Base-by-base conservation (phyloP, 352 stramenopile genomes). In the Phytopythium montanum region DNA sequence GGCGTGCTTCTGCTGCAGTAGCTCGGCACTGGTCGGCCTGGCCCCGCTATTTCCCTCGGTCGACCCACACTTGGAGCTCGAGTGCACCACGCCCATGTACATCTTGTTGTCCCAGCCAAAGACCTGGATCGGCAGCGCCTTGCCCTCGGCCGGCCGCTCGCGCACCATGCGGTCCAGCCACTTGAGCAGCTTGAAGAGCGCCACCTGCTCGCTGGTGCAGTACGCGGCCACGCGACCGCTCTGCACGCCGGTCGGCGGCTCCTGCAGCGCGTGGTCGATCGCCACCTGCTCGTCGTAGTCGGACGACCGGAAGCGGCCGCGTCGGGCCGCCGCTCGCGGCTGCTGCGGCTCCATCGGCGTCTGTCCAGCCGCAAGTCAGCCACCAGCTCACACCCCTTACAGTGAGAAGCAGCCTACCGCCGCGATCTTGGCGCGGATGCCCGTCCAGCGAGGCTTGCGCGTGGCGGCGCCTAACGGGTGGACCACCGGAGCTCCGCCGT, bases 21-120 rank as follows among this genome's bases (percentile, higher is more conserved):
- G 63, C 19, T 57, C 54, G 6, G 28, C 25, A 19, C 16, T 39
- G 46, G 61, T 19, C 48, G n/a, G n/a, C 57, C 61, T 63, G 28
- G 28, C 48, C 28, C 7, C 12, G 38, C 42, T 25, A 7, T 56
- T 46, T 16, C 38, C n/a, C 1, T 1, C n/a, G 6, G 41, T 42
- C 6, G 36, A 6, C 10, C 16, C 26, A 36, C 14, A 48, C 36
- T 64, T 56, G 41, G 50, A 72, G 48, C 63, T 76, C 44, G 75
- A 79, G 63, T 92, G 80, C 28, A 89, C 54, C n/a, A 88, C 81
- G 38, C 82, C 79, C 67, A 87, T 72, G 69, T 87, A 84, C 73
- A 92, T 88, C 23, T 76, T 81, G 70, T 76, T 78, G 28, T 72
- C 74, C 79, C 81, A 92, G 25, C 68, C 61, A 21, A 33, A 28